Evolutionary conservation across 352 stramenopile genomes (phyloP).

Genomic region (Phytopythium ostracodes): DNA sequence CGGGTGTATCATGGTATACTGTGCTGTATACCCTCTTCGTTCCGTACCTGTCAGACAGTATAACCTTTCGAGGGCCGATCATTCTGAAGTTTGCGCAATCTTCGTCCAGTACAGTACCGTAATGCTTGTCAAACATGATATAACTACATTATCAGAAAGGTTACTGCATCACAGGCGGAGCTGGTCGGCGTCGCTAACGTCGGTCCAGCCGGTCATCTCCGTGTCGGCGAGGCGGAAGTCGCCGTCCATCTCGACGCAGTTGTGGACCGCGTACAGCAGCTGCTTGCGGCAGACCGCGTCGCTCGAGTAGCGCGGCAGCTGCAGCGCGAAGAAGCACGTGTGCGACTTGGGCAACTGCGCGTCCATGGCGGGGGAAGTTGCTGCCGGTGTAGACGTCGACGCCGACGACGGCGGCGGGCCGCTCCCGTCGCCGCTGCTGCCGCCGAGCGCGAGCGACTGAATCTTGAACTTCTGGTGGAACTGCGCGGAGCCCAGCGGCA

Average conservation of each 20-base stretch:
- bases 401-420: neutral
- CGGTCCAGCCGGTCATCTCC: constrained; percentile 75
- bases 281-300: constrained; percentile 66
- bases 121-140: neutral
- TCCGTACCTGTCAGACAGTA: too few relatives aligned
- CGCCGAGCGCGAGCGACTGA: constrained; percentile 43
- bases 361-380: constrained; percentile 28
- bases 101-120: too few relatives aligned
- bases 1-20: too few relatives aligned
- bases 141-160: neutral
- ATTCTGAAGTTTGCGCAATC: too few relatives aligned
- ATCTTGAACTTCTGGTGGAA: constrained; percentile 89
- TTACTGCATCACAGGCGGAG: constrained; percentile 37
- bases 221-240: constrained; percentile 83
- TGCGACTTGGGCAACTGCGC: constrained; percentile 80
- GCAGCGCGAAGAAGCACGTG: constrained; percentile 85
- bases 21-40: too few relatives aligned
- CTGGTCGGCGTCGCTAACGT: constrained; percentile 58
- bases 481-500: constrained; percentile 51
- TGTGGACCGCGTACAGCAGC: constrained; percentile 80
- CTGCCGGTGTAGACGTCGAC: neutral
- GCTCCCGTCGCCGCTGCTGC: constrained; percentile 8
- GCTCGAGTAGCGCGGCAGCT: constrained; percentile 74
- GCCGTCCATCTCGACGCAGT: constrained; percentile 88
- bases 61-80: too few relatives aligned